A percentile compares a stretch with the other conserved stretches of the same genome.
These are phyloP conservation scores for Aspergillus sojae DNA, from an alignment of 2,329 filamentous ascomycete species.

Conservation along the genomic window DNA sequence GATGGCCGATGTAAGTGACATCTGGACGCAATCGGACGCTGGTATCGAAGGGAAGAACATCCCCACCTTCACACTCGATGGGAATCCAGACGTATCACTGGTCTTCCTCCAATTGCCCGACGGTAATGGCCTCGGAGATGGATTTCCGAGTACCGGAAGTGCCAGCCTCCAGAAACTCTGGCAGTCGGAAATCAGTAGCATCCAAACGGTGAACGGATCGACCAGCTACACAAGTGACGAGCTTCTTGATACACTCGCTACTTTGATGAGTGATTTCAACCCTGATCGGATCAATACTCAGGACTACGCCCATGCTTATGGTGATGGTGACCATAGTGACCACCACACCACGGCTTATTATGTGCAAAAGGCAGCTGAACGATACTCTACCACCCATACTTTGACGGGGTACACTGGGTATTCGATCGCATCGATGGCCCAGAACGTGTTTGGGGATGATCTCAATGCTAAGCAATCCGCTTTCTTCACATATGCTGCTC, in stretches of 20 bases:
- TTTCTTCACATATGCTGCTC: background rate
- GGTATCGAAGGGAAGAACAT: background rate
- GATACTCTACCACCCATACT: background rate
- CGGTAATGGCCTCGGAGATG: background rate
- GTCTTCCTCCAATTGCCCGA: background rate
- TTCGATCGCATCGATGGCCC: background rate
- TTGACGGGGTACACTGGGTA: background rate
- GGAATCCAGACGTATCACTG: background rate
- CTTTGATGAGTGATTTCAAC: background rate
- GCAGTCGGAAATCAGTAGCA: background rate
- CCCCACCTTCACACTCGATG: background rate
- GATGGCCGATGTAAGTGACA: background rate
- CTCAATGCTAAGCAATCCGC: background rate
- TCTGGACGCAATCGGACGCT: background rate
- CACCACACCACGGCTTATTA: background rate
- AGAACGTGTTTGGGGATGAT: background rate
- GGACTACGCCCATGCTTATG: background rate
- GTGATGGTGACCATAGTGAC: background rate
- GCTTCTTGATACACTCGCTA: background rate
- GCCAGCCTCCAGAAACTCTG: background rate
- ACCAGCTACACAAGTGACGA: background rate
- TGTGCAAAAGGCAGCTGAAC: background rate
- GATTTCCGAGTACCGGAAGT: background rate
- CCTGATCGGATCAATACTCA: background rate
- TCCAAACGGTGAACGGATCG: background rate